A percentile compares a stretch with the other conserved stretches of the same genome.
phyloP scores from a whole-genome alignment of 2,329 filamentous ascomycete species.

The Pseudofabraea citricarpa region DNA sequence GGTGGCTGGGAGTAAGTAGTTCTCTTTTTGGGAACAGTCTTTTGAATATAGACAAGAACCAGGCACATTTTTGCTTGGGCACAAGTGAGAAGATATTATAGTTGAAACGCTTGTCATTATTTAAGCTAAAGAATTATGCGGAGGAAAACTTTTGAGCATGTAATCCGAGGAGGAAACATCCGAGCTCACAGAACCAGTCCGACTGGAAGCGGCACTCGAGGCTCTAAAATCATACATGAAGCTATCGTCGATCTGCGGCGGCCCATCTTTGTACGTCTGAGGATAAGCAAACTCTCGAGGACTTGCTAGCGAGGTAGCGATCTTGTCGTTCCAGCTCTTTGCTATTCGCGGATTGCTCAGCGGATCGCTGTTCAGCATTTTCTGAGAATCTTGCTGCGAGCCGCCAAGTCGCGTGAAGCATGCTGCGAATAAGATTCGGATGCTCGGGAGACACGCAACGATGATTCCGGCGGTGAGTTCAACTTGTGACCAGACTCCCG shows the following conservation, averaged over 20 bases:
- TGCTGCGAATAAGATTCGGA: background rate
- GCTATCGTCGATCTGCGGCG: background rate
- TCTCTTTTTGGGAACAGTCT: too few species aligned
- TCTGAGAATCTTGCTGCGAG: background rate
- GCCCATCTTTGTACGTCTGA: too few species aligned
- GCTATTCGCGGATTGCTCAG: background rate
- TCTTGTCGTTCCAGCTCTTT: background rate
- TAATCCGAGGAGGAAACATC: too few species aligned
- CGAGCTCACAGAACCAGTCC: too few species aligned
- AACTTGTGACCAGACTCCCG: background rate
- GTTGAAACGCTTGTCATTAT: too few species aligned
- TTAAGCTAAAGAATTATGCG: too few species aligned
- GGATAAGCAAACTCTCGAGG: background rate
- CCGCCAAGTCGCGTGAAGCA: background rate
- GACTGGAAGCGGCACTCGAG: too few species aligned
- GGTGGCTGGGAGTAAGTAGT: too few species aligned
- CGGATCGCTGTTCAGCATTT: background rate
- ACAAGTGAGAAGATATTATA: too few species aligned
- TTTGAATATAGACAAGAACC: too few species aligned
- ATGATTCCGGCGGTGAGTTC: slow-evolving; percentile 1
- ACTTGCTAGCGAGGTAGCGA: background rate
- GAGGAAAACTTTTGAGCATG: too few species aligned
- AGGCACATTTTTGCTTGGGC: too few species aligned
- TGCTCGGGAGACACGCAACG: background rate
- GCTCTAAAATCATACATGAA: background rate